Base-by-base conservation (phyloP, 768 basidiomycete genomes). In the Suillus sp. region DNA sequence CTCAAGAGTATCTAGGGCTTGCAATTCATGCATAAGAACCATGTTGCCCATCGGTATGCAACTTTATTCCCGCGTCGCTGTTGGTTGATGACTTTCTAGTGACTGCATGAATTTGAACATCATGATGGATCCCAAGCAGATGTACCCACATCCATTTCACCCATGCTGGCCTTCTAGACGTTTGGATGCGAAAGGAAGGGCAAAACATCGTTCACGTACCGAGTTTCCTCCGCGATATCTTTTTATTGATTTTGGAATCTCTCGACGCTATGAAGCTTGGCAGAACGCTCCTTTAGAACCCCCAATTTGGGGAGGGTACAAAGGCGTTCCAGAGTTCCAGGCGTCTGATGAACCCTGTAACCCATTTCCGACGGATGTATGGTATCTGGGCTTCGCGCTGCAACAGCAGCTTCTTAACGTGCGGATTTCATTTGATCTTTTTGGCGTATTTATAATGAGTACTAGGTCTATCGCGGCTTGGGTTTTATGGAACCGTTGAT, bases 401-500 rank as follows among this genome's bases (percentile, higher is more conserved):
- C 51, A 53, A 2, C 30, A 51, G 11, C 30, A 51, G 18, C 50
- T 51, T 51, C 27, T 51, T 5, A 4, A 51, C 1, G 30, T 51
- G 9, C 27, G 48, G 5, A 20, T 9, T 20, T 20, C 30, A 51
- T 51, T 51, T 1, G 9, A 4, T 51, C 16, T 10, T 51, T 9
- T 18, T 5, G 50, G 27, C 27, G 0, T 30, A 30, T 51, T 51
- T 51, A 18, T 10, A 9, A 51, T 30, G 20, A 53, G 9, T 30
- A 7, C 22, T 58, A 62, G 22, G 18, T 32, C 16, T 25, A 34
- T 30, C 35, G 18, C n/a, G 76, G 73, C 0, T 70, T 78, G 22
- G 72, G 69, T 8, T 78, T 78, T 48, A 65, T 78, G 40, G 54
- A 64, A 50, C 67, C 70, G 1, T 66, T 79, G 14, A 66, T 78